Evolutionary conservation across 1,284 basidiomycete genomes (phyloP).

Genomic region (Ustilago trichophora): DNA sequence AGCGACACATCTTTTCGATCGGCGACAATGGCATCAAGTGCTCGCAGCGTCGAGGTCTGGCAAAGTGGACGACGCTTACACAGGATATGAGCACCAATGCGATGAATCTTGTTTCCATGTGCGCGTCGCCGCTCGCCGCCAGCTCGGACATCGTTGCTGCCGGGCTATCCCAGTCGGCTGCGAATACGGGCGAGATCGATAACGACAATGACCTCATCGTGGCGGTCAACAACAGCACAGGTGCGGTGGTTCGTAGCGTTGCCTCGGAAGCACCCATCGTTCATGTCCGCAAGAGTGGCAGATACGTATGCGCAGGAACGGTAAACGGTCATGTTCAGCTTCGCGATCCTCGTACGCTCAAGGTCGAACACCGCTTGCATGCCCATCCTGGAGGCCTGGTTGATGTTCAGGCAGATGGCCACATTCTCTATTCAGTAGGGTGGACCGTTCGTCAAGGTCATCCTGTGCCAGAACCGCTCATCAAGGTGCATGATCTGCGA

Average conservation of each 20-base stretch:
- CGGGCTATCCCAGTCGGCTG: slow-evolving; percentile 48
- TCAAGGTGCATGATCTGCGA: slow-evolving; percentile 91
- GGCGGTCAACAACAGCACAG: slow-evolving; percentile 57
- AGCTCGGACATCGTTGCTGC: slow-evolving; percentile 61
- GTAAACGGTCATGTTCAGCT: slow-evolving; percentile 61
- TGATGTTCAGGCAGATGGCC: slow-evolving; percentile 63
- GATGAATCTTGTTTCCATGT: slow-evolving; percentile 59
- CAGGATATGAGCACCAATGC: slow-evolving; percentile 30
- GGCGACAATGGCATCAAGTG: slow-evolving; percentile 66
- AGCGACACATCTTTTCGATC: slow-evolving; percentile 65
- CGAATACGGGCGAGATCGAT: slow-evolving; percentile 39
- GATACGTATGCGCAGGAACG: slow-evolving; percentile 55
- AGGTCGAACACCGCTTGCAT: slow-evolving; percentile 57
- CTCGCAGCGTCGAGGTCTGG: slow-evolving; percentile 66
- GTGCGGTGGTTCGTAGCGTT: slow-evolving; percentile 50
- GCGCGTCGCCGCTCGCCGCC: slow-evolving; percentile 54
- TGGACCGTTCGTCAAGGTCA: slow-evolving; percentile 74
- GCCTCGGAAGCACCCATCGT: slow-evolving; percentile 59
- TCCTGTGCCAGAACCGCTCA: slow-evolving; percentile 87
- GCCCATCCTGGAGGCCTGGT: slow-evolving; percentile 65
- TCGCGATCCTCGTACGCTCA: slow-evolving; percentile 61
- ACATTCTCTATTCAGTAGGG: slow-evolving; percentile 62
- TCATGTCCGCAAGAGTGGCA: slow-evolving; percentile 54
- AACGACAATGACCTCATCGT: slow-evolving; percentile 54
- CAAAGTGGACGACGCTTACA: slow-evolving; percentile 61